Evolutionary conservation across 1,284 basidiomycete species (phyloP).

Genomic region (Stereum hirsutum): DNA sequence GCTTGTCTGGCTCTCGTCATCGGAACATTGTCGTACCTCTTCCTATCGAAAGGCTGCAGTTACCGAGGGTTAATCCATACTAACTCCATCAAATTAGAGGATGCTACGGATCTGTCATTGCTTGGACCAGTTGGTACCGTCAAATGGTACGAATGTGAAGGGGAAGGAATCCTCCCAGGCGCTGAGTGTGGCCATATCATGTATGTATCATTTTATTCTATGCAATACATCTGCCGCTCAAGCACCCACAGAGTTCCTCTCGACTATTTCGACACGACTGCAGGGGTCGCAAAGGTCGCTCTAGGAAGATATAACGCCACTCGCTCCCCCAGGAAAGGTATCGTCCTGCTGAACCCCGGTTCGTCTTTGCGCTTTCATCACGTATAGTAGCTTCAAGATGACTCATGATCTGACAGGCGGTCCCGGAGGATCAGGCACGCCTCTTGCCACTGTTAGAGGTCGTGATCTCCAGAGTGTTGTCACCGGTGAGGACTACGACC

Average conservation of each 20-base stretch:
- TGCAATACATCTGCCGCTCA: neutral
- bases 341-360: conserved; percentile 9
- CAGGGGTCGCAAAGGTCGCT: neutral
- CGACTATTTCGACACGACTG: neutral
- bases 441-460: conserved; percentile 3
- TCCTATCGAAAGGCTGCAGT: no score
- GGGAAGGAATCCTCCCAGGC: conserved; percentile 6
- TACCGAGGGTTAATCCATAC: no score
- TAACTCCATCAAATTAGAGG: no score
- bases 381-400: no score
- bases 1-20: no score
- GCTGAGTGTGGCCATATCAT: conserved; percentile 16
- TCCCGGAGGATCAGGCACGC: neutral
- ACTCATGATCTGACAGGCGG: neutral
- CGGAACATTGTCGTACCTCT: no score
- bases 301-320: neutral
- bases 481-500: conserved; percentile 25
- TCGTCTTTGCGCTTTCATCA: neutral
- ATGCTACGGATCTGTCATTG: no score
- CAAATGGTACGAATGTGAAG: conserved; percentile 8
- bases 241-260: neutral
- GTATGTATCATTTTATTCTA: conserved; percentile 7
- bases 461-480: conserved; percentile 11
- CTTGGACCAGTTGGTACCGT: conserved; percentile 9
- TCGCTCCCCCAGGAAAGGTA: conserved; percentile 10